Conservation (phyloP, 225 moss, liverwort and hornwort genomes). For the Thuidium tamariscinum region DNA sequence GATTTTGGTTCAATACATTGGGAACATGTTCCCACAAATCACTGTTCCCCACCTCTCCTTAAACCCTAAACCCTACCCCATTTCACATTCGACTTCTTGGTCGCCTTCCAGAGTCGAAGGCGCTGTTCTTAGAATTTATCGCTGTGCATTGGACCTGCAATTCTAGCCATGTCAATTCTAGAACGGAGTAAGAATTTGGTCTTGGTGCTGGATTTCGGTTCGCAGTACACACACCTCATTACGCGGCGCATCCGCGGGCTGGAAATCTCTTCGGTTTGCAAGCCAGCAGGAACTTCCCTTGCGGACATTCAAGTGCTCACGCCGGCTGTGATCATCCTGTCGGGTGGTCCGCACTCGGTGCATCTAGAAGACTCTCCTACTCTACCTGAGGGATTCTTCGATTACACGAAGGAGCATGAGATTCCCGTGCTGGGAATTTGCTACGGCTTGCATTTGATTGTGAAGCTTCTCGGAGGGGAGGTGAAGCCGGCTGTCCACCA, state of each 20-base stretch:
- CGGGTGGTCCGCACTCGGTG: constrained; percentile 77
- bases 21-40: not conserved
- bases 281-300: constrained; percentile 49
- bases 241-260: constrained; percentile 57
- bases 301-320: constrained; percentile 26
- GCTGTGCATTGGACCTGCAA: not conserved
- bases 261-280: constrained; percentile 47
- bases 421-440: constrained; percentile 71
- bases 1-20: not conserved
- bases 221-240: constrained; percentile 73
- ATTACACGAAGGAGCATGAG: constrained; percentile 16
- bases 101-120: not conserved
- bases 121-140: not conserved
- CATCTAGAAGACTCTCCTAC: constrained; percentile 71
- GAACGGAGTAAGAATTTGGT: constrained; percentile 23
- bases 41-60: not conserved
- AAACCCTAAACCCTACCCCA: not conserved
- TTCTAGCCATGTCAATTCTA: not conserved
- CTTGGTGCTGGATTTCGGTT: constrained; percentile 68
- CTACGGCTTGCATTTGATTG: constrained; percentile 77
- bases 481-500: constrained; percentile 71
- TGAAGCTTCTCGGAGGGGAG: constrained; percentile 68
- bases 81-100: no score
- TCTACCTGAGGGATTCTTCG: constrained; percentile 63
- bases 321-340: constrained; percentile 56